Evolutionary conservation across 768 basidiomycete genomes (phyloP), one percentile per base, ranked within the genome.

Genomic region (Rhizopogon salebrosus): DNA sequence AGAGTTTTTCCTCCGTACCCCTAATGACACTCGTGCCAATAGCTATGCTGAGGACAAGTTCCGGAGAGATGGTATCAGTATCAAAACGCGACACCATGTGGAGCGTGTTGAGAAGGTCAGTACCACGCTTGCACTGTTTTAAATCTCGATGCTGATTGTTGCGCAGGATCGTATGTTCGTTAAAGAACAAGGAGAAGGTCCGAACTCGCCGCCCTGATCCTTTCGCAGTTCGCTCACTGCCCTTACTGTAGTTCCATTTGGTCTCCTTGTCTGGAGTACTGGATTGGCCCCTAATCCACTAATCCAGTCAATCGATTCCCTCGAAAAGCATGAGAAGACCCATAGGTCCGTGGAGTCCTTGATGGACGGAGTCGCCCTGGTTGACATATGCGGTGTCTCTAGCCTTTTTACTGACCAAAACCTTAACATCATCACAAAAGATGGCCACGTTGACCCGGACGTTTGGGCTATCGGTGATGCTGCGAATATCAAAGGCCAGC

Each of bases 401-500:
- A 78, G 76, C 37, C 59, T 82, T 16, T 54, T 72, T 52, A 77
- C 85, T 6, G 72, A 86, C 60, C 72, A 82, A 7, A 73, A 80
- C 48, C 74, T 92, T 31, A 85, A 86, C 55, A 75, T 85, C 7
- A 65, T 87, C 35, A 75, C 75, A 66, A 67, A 70, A 7, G 77
- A 84, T 41, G 80, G 76, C 3, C 66, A 71, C n/a, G 60, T 75
- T 3, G 74, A 89, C 59, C 73, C 78, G 2, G 82, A 90, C 63
- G 83, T 94, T 0, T 93, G 79, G 75, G 89, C 84, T 2, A 85
- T 94, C 51, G 92, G 92, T 4, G 92, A 95, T 62, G 82, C 87
- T 37, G 81, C 83, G 1, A 76, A 73, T 39, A 78, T 87, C 46
- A 75, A 80, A 31, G 77, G 72, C 39, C 72, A 72, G 22, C 71